Base-by-base conservation (phyloP, 768 basidiomycete genomes). In the Kwoniella pini region DNA sequence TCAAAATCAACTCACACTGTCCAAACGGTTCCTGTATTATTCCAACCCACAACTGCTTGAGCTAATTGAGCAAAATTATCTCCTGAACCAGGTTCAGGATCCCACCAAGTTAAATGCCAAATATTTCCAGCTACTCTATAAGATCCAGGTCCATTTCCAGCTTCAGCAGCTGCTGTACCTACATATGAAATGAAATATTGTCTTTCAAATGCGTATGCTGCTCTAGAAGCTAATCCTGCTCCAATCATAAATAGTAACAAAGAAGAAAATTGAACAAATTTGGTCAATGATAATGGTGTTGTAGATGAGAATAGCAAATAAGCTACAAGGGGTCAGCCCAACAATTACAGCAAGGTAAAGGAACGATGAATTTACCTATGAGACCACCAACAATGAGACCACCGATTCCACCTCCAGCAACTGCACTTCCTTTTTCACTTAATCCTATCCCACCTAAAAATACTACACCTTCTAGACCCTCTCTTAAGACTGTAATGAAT, bases 211-310 rank as follows among this genome's bases (percentile, higher is more conserved):
- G 83, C 77, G 70, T 85, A 85, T n/a, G 89, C 81, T 4, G 88
- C 82, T 77, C 84, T 87, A 64, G 86, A 87, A 81, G 94, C 93
- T n/a, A 97, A 83, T 5, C 93, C 93, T 0, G 93, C 87, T 19
- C 93, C 93, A 77, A 97, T 91, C 69, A 96, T 85, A 59, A 95
- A 82, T 40, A 96, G 81, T 59, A 96, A 80, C 81, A 90, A 89
- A 46, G 94, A 93, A 84, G 93, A 95, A 54, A 85, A 80, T 62
- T 93, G 80, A 54, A 96, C 84, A 85, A 96, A 97, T 57, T 90
- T 78, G n/a, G 83, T 85, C 28, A 95, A 80, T 0, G 90, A 88
- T 86, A 63, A 43, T 3, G 64, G 61, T 2, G 62, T 33, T 1
- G 68, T 54, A 2, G 60, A 59, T 6, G 60, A 60, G 51, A 69